Evolutionary conservation across 805 yeast genomes (phyloP), one percentile per base, ranked within the genome.

Genomic region (Middelhovenomyces tepae): DNA sequence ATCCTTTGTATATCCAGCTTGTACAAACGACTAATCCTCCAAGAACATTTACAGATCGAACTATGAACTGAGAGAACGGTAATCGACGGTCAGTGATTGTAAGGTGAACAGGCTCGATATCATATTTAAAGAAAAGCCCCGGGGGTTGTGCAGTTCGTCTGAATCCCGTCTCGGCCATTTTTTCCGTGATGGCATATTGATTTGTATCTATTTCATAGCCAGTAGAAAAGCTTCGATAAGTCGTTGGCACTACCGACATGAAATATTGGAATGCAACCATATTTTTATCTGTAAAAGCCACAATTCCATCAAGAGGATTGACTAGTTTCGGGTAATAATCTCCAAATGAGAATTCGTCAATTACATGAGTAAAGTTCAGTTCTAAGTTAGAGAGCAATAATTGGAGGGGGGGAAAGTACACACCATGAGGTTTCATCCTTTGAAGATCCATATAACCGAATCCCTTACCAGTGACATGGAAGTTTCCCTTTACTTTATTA

Each of bases 301-400:
- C 79, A 0, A 89, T 78, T 29, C 65, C 66, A 54, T 91, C 97
- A 42, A 91, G 66, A n/a, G 95, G 94, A 51, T 89, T 89, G 45
- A 78, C 69, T 42, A 87, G 66, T 46, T 71, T 79, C 3, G 98
- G 96, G 50, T 75, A 86, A 56, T 80, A 86, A 22, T 75, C 83
- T 9, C 98, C 98, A 58, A 78, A 89, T 7, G 96, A 85, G 42
- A 86, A 73, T 55, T 89, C 97, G 39, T 73, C 72, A 39, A 91
- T 78, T 4, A 74, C 73, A 57, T 91, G 98, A 1, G 94, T 71
- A 52, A 89, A 80, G 50, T 89, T 82, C 38, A 83, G 58, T 15
- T 67, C 58, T 24, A 16, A 24, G 25, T 15, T 6, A 28, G 34
- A 4, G 35, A 2, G 30, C 15, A 3, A 19, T 19, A 20, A 24